Conservation (phyloP, 129 eudicot species). For the Oenanthe sinensis region DNA sequence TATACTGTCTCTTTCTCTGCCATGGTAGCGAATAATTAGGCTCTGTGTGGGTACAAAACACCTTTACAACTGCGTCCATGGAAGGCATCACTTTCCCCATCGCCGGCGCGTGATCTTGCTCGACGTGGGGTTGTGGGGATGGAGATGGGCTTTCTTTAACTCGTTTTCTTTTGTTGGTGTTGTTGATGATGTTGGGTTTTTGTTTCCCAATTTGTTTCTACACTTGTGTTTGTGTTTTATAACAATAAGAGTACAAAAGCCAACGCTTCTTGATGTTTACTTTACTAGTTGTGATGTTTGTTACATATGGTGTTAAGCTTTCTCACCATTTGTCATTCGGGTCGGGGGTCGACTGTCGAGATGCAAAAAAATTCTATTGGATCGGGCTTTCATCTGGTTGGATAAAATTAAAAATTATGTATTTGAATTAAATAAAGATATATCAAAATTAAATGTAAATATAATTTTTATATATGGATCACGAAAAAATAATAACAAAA, state of each 20-base stretch:
- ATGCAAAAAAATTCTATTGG: too few relatives aligned
- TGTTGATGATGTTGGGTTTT: not conserved
- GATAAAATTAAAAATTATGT: too few relatives aligned
- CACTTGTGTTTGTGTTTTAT: not conserved
- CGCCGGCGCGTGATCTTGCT: not conserved
- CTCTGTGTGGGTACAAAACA: conserved; percentile 47
- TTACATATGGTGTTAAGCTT: too few relatives aligned
- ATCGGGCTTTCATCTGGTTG: too few relatives aligned
- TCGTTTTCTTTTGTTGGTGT: not conserved
- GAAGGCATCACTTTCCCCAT: conserved; percentile 37
- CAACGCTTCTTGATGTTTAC: too few relatives aligned
- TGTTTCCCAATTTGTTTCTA: not conserved
- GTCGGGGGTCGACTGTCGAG: too few relatives aligned
- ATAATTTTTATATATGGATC: too few relatives aligned
- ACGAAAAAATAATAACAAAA: too few relatives aligned
- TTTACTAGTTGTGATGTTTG: too few relatives aligned
- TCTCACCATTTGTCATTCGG: too few relatives aligned
- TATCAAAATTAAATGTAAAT: too few relatives aligned
- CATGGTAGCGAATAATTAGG: conserved; percentile 53
- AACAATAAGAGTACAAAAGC: not conserved
- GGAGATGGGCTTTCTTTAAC: not conserved
- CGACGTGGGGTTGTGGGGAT: not conserved
- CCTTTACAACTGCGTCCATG: conserved; percentile 58
- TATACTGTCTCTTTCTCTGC: conserved; percentile 53
- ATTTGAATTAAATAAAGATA: too few relatives aligned